Conservation (phyloP, 805 yeast genomes). For the Maudiozyma turicensis region DNA sequence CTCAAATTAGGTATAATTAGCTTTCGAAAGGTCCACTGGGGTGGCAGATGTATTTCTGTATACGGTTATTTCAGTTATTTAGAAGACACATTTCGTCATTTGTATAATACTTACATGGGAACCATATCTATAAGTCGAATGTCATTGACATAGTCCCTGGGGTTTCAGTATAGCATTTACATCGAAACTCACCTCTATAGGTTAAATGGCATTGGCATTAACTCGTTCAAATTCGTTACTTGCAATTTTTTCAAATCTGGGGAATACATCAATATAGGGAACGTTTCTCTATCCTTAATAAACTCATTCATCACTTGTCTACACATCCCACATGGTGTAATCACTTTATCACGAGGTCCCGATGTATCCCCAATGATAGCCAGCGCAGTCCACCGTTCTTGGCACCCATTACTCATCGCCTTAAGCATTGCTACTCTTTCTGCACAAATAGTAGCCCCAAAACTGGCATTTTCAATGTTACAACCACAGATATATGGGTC, state of each 20-base stretch:
- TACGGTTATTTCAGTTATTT: too few species aligned
- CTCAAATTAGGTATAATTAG: too few species aligned
- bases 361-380: constrained; percentile 3
- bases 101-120: too few species aligned
- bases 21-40: too few species aligned
- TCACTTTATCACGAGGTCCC: constrained; percentile 35
- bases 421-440: constrained; percentile 57
- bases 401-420: constrained; percentile 30
- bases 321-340: constrained; percentile 91
- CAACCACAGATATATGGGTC: constrained; percentile 59
- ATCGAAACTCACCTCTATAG: not conserved
- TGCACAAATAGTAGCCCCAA: constrained; percentile 72
- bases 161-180: too few species aligned
- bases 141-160: too few species aligned
- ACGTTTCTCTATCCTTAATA: constrained; percentile 29
- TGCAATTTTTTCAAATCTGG: not conserved
- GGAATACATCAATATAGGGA: constrained; percentile 60
- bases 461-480: constrained; percentile 88
- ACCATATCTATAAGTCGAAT: too few species aligned
- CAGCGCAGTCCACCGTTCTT: not conserved
- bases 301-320: constrained; percentile 86
- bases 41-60: too few species aligned
- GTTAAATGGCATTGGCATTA: not conserved
- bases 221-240: not conserved
- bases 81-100: too few species aligned